Evolutionary conservation across 148 eudicot species (phyloP).

Genomic region (Salicornia ramosissima): DNA sequence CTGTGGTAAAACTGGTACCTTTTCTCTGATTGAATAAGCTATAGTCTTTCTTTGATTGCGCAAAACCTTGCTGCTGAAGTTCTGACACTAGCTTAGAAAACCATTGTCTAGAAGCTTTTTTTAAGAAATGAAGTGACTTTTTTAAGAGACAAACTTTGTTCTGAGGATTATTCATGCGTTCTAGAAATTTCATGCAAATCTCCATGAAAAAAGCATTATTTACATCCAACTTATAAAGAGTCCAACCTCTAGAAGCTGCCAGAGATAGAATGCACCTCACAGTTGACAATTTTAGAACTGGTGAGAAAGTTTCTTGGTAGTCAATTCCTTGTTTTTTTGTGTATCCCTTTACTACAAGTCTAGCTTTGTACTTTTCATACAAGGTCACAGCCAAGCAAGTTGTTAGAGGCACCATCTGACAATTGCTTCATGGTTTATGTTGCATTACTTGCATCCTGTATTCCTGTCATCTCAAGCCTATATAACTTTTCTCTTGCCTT

Average conservation of each 20-base stretch:
- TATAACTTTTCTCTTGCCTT: not conserved
- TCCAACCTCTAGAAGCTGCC: too few species aligned
- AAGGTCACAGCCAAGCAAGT: too few species aligned
- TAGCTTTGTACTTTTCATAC: not conserved
- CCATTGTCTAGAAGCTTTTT: not conserved
- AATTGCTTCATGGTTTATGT: too few species aligned
- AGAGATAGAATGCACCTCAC: too few species aligned
- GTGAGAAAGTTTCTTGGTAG: too few species aligned
- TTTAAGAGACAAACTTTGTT: not conserved
- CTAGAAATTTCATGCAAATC: not conserved
- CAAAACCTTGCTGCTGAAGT: not conserved
- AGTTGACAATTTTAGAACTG: too few species aligned
- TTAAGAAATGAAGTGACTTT: not conserved
- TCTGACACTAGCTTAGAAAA: not conserved
- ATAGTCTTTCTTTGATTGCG: not conserved
- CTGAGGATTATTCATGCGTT: not conserved
- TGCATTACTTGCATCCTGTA: too few species aligned
- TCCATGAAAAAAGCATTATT: too few species aligned
- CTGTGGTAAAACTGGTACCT: not conserved
- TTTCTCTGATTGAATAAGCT: not conserved
- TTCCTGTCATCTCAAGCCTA: not conserved
- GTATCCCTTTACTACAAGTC: too few species aligned
- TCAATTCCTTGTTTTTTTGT: too few species aligned
- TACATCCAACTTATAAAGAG: too few species aligned
- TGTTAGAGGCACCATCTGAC: too few species aligned